phyloP scores from a whole-genome alignment of 2,329 filamentous ascomycete species.

The Onygenales sp. region DNA sequence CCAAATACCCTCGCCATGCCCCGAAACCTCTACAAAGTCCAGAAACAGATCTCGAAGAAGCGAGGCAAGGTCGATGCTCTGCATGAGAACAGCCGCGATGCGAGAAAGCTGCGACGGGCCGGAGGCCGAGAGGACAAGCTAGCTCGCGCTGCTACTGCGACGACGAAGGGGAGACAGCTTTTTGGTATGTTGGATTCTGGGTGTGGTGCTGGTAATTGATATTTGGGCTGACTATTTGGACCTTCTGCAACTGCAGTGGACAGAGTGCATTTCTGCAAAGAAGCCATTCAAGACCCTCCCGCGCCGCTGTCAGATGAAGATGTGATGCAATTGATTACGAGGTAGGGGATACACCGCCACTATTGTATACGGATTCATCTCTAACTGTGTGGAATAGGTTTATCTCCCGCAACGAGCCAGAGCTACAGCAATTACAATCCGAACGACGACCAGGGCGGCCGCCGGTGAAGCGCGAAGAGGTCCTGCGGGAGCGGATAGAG shows the following conservation, averaged over 20 bases:
- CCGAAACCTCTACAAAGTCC: conserved; percentile 67
- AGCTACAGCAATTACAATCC: conserved; percentile 42
- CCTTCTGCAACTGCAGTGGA: conserved; percentile 42
- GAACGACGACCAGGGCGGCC: conserved; percentile 69
- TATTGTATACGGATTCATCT: not conserved
- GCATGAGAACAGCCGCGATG: conserved; percentile 83
- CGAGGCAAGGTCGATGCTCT: conserved; percentile 63
- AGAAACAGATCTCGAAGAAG: conserved; percentile 87
- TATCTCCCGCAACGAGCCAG: conserved; percentile 25
- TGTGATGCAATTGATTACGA: conserved; percentile 45
- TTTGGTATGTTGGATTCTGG: conserved; percentile 44
- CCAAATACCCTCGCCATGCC: conserved; percentile 48
- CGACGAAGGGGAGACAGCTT: conserved; percentile 64
- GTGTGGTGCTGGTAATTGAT: not conserved
- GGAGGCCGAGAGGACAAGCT: conserved; percentile 74
- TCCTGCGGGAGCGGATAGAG: conserved; percentile 61
- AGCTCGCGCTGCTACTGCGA: conserved; percentile 57
- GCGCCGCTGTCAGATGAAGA: conserved; percentile 27
- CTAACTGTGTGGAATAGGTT: conserved; percentile 17
- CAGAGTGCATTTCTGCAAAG: conserved; percentile 63
- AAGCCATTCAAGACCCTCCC: conserved; percentile 29
- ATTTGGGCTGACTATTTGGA: not conserved
- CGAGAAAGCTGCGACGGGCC: conserved; percentile 69
- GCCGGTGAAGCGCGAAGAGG: conserved; percentile 64
- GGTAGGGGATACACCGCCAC: conserved; percentile 34